These are phyloP conservation scores for Aaosphaeria arxii DNA, from an alignment of 2,329 filamentous ascomycete species.

Conservation along the genomic window DNA sequence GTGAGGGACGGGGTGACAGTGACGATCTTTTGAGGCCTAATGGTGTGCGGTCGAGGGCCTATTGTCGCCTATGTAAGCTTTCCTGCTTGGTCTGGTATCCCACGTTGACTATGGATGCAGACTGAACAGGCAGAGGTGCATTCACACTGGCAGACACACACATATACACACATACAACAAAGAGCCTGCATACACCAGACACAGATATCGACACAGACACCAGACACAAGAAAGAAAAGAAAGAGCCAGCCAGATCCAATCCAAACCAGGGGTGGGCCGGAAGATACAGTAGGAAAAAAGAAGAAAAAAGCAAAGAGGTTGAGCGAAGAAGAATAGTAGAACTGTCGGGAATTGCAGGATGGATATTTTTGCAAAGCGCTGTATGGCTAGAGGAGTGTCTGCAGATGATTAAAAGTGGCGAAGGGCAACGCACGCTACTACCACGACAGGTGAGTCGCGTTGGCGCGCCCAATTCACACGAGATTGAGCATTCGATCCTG, in stretches of 20 bases:
- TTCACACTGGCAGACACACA: background rate
- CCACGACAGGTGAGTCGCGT: slow-evolving; percentile 21
- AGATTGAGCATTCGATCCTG: slow-evolving; percentile 30
- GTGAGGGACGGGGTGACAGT: slow-evolving; percentile 11
- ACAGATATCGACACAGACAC: background rate
- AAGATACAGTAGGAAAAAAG: too few relatives aligned
- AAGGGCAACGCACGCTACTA: slow-evolving; percentile 30
- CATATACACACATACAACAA: background rate
- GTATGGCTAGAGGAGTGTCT: slow-evolving; percentile 28
- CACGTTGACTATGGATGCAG: too few relatives aligned
- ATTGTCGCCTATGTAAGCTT: slow-evolving; percentile 20
- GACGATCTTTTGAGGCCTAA: slow-evolving; percentile 15
- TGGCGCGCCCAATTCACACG: slow-evolving; percentile 24
- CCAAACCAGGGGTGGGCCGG: too few relatives aligned
- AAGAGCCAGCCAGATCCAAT: too few relatives aligned
- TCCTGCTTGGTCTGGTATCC: background rate
- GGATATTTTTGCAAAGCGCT: slow-evolving; percentile 29
- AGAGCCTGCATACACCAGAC: background rate
- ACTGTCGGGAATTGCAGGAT: slow-evolving; percentile 26
- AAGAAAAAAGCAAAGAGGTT: too few relatives aligned
- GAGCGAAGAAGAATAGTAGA: slow-evolving; percentile 19
- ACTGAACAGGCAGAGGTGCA: background rate
- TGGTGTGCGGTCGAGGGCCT: slow-evolving; percentile 7
- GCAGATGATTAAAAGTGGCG: slow-evolving; percentile 39
- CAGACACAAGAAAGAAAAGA: background rate